Evolutionary conservation across 805 yeast species (phyloP).

Genomic region (Clavispora santaluciae): DNA sequence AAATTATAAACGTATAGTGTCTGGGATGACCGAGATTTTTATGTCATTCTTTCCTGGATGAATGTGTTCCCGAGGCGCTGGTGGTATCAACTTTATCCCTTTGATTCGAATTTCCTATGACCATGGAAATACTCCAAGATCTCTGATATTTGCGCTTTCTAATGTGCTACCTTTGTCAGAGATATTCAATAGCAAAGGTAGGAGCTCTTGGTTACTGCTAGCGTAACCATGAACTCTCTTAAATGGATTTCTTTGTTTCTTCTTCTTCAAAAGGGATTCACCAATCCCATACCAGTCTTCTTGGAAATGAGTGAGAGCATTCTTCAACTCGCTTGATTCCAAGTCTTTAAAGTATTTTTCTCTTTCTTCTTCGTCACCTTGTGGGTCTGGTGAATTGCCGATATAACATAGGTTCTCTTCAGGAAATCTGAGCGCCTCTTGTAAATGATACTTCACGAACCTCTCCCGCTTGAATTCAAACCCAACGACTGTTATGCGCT

Average conservation of each 20-base stretch:
- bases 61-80: too few species aligned
- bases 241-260: slow-evolving; percentile 53
- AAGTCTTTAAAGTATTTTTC: slow-evolving; percentile 44
- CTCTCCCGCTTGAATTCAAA: slow-evolving; percentile 68
- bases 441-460: slow-evolving; percentile 51
- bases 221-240: slow-evolving; percentile 36
- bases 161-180: background rate
- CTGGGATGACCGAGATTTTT: too few species aligned
- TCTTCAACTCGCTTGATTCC: slow-evolving; percentile 42
- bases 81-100: too few species aligned
- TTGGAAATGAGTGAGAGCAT: slow-evolving; percentile 51
- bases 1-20: too few species aligned
- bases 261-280: slow-evolving; percentile 44
- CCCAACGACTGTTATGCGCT: slow-evolving; percentile 54
- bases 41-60: too few species aligned
- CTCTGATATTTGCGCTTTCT: background rate
- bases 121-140: background rate
- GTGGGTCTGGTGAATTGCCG: slow-evolving; percentile 55
- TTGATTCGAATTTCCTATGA: background rate
- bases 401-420: slow-evolving; percentile 39
- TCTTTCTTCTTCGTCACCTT: slow-evolving; percentile 18
- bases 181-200: slow-evolving; percentile 6
- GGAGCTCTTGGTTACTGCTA: slow-evolving; percentile 19
- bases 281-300: slow-evolving; percentile 56
- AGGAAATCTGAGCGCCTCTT: slow-evolving; percentile 43